Conservation (phyloP, 768 basidiomycete genomes). For the Lepiota brunneoincarnata region DNA sequence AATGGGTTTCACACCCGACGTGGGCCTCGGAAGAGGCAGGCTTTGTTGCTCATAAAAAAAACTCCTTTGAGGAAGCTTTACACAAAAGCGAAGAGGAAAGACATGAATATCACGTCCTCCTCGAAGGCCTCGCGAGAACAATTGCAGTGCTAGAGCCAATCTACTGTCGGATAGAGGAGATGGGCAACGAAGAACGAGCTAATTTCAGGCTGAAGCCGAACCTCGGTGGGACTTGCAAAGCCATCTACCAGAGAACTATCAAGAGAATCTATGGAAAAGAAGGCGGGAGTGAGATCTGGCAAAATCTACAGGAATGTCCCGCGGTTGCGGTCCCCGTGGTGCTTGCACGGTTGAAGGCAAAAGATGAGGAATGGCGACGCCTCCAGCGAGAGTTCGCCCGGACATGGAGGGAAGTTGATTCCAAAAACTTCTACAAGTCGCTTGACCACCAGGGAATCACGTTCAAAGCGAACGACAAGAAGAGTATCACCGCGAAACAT, state of each 20-base stretch:
- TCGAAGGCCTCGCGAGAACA: slow-evolving; percentile 87
- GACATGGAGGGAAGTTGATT: slow-evolving; percentile 95
- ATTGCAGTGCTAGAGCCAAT: slow-evolving; percentile 91
- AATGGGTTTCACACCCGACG: slow-evolving; percentile 98
- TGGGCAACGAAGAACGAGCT: slow-evolving; percentile 84
- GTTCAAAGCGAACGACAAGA: slow-evolving; percentile 97
- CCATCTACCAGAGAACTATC: slow-evolving; percentile 88
- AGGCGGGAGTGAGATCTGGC: slow-evolving; percentile 69
- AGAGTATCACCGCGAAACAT: slow-evolving; percentile 78
- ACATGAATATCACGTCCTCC: slow-evolving; percentile 95
- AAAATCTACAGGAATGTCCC: slow-evolving; percentile 90
- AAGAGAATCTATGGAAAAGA: slow-evolving; percentile 93
- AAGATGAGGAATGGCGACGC: slow-evolving; percentile 96
- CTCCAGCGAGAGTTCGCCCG: slow-evolving; percentile 94
- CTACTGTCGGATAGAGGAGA: slow-evolving; percentile 77
- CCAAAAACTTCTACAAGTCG: slow-evolving; percentile 97
- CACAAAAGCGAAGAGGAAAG: slow-evolving; percentile 98
- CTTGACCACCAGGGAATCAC: slow-evolving; percentile 94
- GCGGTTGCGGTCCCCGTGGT: slow-evolving; percentile 90
- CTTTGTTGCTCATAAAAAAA: slow-evolving; percentile 95
- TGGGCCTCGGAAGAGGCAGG: slow-evolving; percentile 97
- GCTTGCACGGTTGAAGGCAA: slow-evolving; percentile 81
- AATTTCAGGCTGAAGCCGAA: slow-evolving; percentile 80
- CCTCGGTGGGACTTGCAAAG: slow-evolving; percentile 85
- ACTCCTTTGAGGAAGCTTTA: slow-evolving; percentile 90